Evolutionary conservation across 2,329 filamentous ascomycete genomes (phyloP).

Genomic region (Aspergillus sclerotialis): DNA sequence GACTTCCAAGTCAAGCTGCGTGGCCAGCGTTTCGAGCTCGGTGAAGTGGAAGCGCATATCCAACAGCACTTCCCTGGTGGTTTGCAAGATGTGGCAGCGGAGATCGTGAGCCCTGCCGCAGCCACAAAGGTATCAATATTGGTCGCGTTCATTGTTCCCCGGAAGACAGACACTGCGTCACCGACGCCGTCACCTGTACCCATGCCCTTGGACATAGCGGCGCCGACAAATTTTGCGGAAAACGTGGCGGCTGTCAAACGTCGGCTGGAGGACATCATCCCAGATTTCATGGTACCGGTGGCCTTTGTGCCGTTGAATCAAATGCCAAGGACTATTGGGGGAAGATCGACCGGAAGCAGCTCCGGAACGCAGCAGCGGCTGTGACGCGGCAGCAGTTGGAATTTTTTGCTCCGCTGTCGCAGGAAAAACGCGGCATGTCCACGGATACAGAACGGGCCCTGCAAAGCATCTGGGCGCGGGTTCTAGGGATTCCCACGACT

Average conservation of each 20-base stretch:
- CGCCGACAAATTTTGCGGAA: not conserved
- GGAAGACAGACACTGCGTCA: not conserved
- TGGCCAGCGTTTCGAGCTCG: slow-evolving; percentile 66
- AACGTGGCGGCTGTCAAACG: not conserved
- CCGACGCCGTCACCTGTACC: not conserved
- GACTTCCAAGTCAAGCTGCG: slow-evolving; percentile 53
- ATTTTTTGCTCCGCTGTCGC: slow-evolving; percentile 2
- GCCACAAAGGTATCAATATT: too few relatives aligned
- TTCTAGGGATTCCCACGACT: slow-evolving; percentile 1
- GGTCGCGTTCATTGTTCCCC: slow-evolving; percentile 4
- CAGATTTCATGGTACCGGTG: slow-evolving; percentile 9
- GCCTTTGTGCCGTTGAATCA: slow-evolving; percentile 2
- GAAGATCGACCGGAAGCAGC: slow-evolving; percentile 6
- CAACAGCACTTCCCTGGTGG: too few relatives aligned
- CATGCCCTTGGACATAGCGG: not conserved
- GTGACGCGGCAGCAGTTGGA: slow-evolving; percentile 2
- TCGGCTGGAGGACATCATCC: slow-evolving; percentile 2
- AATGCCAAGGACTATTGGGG: slow-evolving; percentile 3
- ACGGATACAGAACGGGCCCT: slow-evolving; percentile 1
- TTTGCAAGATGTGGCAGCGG: too few relatives aligned
- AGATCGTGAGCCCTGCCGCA: too few relatives aligned
- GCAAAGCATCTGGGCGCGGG: slow-evolving; percentile 5
- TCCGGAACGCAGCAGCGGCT: slow-evolving; percentile 2
- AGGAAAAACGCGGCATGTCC: not conserved
- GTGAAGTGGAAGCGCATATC: not conserved